phyloP scores from a whole-genome alignment of 2,329 filamentous ascomycete genomes.

The Juglanconis sp. region DNA sequence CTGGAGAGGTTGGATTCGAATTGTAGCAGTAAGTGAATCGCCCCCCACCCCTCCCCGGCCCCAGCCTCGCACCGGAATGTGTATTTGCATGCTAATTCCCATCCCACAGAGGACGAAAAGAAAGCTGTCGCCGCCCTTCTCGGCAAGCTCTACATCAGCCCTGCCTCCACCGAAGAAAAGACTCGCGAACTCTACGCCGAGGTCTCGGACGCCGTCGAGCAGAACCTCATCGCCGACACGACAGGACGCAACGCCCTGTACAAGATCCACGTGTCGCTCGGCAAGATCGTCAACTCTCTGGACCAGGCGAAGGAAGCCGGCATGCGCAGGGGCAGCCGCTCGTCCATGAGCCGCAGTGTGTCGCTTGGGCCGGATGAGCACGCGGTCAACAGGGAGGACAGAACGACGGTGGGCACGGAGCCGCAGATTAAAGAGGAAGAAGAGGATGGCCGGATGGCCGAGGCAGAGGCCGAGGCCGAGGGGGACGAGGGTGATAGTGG shows the following conservation, averaged over 20 bases:
- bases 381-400: conserved; percentile 30
- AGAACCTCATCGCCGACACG: conserved; percentile 56
- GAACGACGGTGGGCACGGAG: conserved; percentile 36
- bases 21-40: conserved; percentile 58
- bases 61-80: neutral
- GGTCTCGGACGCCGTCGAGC: conserved; percentile 61
- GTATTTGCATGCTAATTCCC: conserved; percentile 1
- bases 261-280: conserved; percentile 65
- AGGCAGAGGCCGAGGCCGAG: conserved; percentile 12
- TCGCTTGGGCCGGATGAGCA: conserved; percentile 36
- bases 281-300: conserved; percentile 63
- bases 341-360: conserved; percentile 41
- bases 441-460: conserved; percentile 27
- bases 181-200: conserved; percentile 56
- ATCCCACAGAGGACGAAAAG: conserved; percentile 71
- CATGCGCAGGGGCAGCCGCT: conserved; percentile 24
- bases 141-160: conserved; percentile 76
- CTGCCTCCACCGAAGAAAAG: conserved; percentile 59
- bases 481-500: conserved; percentile 26
- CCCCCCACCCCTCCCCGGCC: neutral
- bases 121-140: conserved; percentile 76
- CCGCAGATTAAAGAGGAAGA: conserved; percentile 48
- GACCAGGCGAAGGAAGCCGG: conserved; percentile 39
- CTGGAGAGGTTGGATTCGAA: conserved; percentile 69
- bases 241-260: conserved; percentile 62